A percentile compares a stretch with the other conserved stretches of the same genome.
Conservation (phyloP, 106 monocot genomes). For the Gastrodia elata region DNA sequence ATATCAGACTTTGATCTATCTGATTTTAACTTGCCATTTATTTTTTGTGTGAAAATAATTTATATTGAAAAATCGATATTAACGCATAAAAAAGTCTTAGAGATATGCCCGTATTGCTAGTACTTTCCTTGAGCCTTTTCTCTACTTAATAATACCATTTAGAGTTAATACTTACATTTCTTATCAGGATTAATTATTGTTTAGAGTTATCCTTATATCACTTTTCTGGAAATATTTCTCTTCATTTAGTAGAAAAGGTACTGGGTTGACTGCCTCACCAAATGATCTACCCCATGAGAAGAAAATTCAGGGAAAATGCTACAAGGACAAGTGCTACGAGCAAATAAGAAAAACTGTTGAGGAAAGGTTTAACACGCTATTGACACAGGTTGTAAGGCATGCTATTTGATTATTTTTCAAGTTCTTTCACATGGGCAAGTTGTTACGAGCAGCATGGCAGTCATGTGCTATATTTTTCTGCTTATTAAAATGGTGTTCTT, state of each 20-base stretch:
- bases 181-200: too few relatives aligned
- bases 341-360: conserved; percentile 90
- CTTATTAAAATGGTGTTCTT: conserved; percentile 18
- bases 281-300: conserved; percentile 42
- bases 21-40: too few relatives aligned
- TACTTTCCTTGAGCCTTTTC: too few relatives aligned
- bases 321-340: conserved; percentile 98
- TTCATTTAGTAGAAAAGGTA: conserved; percentile 53
- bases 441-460: neutral
- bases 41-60: too few relatives aligned
- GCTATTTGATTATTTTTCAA: neutral
- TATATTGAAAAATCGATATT: too few relatives aligned
- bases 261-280: conserved; percentile 41
- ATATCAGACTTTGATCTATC: neutral
- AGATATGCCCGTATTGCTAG: too few relatives aligned
- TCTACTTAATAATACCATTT: too few relatives aligned
- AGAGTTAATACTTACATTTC: too few relatives aligned
- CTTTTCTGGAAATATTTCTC: neutral
- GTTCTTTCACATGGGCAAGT: neutral
- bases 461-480: neutral
- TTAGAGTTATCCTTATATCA: neutral
- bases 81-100: too few relatives aligned
- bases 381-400: conserved; percentile 49
- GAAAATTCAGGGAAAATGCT: conserved; percentile 75
- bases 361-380: conserved; percentile 73